phyloP scores from a whole-genome alignment of 2,329 filamentous ascomycete genomes.

The Colletotrichum sp. region DNA sequence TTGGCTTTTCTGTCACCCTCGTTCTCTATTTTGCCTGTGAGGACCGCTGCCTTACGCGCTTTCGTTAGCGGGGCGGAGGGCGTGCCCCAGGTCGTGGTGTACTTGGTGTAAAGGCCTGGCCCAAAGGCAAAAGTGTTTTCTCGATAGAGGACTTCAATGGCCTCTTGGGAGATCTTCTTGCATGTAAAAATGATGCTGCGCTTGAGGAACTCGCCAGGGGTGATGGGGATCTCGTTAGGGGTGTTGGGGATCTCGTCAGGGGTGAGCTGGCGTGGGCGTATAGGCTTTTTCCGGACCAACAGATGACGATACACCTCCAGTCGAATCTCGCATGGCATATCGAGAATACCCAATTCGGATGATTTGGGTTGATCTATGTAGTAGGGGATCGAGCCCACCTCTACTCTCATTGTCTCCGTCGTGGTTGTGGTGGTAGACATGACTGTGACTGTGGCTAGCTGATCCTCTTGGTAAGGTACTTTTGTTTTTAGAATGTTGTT shows the following conservation, averaged over 20 bases:
- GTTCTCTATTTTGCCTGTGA: not conserved
- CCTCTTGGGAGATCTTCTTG: not conserved
- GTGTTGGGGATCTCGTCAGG: not conserved
- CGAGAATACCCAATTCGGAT: not conserved
- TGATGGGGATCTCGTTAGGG: not conserved
- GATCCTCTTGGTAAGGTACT: not conserved
- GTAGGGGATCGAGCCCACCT: not conserved
- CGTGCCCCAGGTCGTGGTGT: rapidly evolving
- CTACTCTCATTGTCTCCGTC: not conserved
- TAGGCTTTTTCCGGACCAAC: not conserved
- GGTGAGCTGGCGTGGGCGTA: not conserved
- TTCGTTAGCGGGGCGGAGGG: not conserved
- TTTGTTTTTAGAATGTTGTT: not conserved
- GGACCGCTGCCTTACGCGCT: not conserved
- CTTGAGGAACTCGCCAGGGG: not conserved
- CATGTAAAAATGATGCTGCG: not conserved
- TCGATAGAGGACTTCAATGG: not conserved
- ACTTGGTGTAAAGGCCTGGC: not conserved
- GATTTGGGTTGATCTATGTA: not conserved
- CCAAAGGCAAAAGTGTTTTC: not conserved
- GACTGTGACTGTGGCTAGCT: not conserved
- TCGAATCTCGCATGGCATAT: not conserved
- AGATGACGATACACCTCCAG: not conserved
- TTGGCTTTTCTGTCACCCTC: rapidly evolving
- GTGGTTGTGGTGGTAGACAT: not conserved